Conservation (phyloP, 148 eudicot species). For the Cornus kousa region DNA sequence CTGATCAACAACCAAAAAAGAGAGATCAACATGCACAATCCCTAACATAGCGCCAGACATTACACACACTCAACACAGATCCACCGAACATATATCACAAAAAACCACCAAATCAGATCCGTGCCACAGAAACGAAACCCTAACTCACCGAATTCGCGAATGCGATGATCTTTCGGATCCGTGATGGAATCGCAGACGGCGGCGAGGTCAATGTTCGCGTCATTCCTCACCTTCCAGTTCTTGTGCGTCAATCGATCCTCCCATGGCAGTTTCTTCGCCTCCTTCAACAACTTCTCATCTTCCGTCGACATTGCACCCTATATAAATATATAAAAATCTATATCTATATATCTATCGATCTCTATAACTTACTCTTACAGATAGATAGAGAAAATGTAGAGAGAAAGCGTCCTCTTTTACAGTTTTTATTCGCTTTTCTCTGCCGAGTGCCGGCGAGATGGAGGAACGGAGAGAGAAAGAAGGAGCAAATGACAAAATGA, state of each 20-base stretch:
- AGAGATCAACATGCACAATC: constrained; percentile 16
- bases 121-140: constrained; percentile 18
- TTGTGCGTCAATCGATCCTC: constrained; percentile 91
- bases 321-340: background rate
- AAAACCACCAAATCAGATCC: constrained; percentile 30
- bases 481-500: background rate
- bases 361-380: background rate
- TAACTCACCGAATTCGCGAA: constrained; percentile 86
- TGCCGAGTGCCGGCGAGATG: constrained; percentile 44
- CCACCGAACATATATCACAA: constrained; percentile 1
- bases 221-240: constrained; percentile 97
- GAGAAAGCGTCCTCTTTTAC: constrained; percentile 2
- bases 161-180: constrained; percentile 91
- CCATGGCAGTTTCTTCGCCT: constrained; percentile 98
- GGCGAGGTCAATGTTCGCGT: constrained; percentile 90
- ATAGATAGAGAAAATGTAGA: background rate
- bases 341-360: background rate
- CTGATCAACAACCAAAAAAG: constrained; percentile 31
- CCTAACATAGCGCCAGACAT: constrained; percentile 14
- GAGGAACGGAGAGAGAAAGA: background rate
- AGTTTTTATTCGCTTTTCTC: constrained; percentile 3
- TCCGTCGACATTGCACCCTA: constrained; percentile 60
- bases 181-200: constrained; percentile 63
- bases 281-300: constrained; percentile 95
- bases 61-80: background rate